These are phyloP conservation scores for Neurospora cerealis DNA, from an alignment of 495 filamentous ascomycete genomes.

Conservation along the genomic window DNA sequence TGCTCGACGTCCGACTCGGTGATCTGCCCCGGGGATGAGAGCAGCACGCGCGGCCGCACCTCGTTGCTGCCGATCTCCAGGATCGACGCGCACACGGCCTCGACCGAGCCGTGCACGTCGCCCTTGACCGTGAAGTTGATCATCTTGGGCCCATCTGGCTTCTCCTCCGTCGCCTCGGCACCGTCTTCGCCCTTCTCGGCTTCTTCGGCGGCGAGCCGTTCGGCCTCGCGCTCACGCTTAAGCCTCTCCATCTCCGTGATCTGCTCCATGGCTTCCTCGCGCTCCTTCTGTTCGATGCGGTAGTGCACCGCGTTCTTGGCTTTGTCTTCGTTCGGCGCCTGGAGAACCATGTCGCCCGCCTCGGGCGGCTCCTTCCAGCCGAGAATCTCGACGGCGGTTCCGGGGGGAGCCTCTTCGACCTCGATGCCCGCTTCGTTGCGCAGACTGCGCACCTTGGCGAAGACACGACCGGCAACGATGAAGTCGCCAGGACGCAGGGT, in stretches of 20 bases:
- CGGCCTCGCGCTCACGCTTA: slow-evolving; percentile 35
- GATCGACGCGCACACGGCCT: slow-evolving; percentile 72
- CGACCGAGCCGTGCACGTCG: slow-evolving; percentile 86
- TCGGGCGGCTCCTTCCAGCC: slow-evolving; percentile 87
- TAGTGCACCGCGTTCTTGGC: slow-evolving; percentile 76
- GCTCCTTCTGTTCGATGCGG: slow-evolving; percentile 45
- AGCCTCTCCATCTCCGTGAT: slow-evolving; percentile 19
- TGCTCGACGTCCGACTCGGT: slow-evolving; percentile 85
- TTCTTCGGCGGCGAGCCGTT: slow-evolving; percentile 2
- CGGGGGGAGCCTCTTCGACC: slow-evolving; percentile 68
- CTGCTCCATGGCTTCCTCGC: slow-evolving; percentile 26
- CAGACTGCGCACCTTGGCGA: slow-evolving; percentile 72
- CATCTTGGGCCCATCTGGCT: slow-evolving; percentile 45
- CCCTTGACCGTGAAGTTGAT: slow-evolving; percentile 82
- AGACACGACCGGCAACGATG: slow-evolving; percentile 79
- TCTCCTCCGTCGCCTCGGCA: slow-evolving; percentile 31
- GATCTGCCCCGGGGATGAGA: slow-evolving; percentile 66
- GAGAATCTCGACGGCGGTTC: slow-evolving; percentile 82
- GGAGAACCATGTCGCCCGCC: slow-evolving; percentile 83
- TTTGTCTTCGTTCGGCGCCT: slow-evolving; percentile 65
- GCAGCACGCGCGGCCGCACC: slow-evolving; percentile 65
- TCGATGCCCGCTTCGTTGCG: slow-evolving; percentile 74
- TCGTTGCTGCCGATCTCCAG: slow-evolving; percentile 71
- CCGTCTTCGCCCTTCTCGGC: background rate
- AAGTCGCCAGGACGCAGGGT: slow-evolving; percentile 74